These are phyloP conservation scores for Aristolochia fimbriata DNA, from an alignment of 164 flowering plant species.

Conservation along the genomic window DNA sequence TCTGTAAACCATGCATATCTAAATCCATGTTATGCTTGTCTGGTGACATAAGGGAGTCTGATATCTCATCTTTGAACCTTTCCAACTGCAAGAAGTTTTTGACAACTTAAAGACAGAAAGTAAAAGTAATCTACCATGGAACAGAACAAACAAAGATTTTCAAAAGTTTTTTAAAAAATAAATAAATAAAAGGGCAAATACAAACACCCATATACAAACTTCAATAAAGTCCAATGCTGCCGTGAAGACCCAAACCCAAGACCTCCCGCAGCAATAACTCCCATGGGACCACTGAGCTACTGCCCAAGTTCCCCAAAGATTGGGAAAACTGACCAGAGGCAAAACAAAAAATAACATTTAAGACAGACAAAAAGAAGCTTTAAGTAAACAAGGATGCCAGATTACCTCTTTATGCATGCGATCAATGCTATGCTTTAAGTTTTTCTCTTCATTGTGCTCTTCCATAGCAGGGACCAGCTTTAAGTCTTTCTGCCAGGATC, in stretches of 20 bases:
- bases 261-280: too few relatives aligned
- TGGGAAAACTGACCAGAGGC: too few relatives aligned
- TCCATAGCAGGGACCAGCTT: constrained; percentile 25
- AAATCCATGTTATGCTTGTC: constrained; percentile 27
- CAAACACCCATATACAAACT: too few relatives aligned
- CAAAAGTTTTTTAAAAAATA: too few relatives aligned
- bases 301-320: not conserved
- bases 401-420: constrained; percentile 73
- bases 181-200: too few relatives aligned
- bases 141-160: too few relatives aligned
- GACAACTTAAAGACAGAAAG: not conserved
- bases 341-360: not conserved
- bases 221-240: too few relatives aligned
- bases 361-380: not conserved
- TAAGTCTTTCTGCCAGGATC: constrained; percentile 11
- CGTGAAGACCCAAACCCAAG: too few relatives aligned
- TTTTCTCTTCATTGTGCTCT: constrained; percentile 29
- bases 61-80: constrained; percentile 73
- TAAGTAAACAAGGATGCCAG: not conserved
- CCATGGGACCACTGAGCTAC: too few relatives aligned
- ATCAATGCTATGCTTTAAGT: constrained; percentile 66
- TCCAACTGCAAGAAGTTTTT: constrained; percentile 53
- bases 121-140: not conserved
- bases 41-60: constrained; percentile 21
- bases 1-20: constrained; percentile 35